These are phyloP conservation scores for Asterochloris erici DNA, from an alignment of 139 green algal species.

Conservation along the genomic window DNA sequence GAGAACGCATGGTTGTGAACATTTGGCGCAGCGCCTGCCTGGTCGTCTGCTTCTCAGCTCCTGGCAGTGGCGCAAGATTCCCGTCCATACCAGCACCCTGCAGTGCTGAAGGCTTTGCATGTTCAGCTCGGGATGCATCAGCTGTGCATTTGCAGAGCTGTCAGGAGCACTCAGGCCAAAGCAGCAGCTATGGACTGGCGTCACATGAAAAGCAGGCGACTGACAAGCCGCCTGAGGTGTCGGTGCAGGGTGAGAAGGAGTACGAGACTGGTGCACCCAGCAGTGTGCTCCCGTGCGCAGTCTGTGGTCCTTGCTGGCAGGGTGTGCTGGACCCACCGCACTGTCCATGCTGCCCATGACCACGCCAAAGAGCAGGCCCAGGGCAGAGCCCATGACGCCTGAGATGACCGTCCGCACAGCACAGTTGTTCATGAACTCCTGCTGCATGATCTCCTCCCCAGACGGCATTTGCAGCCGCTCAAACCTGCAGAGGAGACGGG, in stretches of 20 bases:
- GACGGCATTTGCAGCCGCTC: conserved; percentile 54
- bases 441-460: conserved; percentile 55
- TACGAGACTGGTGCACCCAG: background rate
- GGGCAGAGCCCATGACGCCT: conserved; percentile 63
- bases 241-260: background rate
- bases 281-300: background rate
- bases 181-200: too few species aligned
- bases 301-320: background rate
- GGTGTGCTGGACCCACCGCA: conserved; percentile 10
- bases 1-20: conserved; percentile 27
- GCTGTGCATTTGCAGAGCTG: background rate
- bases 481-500: conserved; percentile 12
- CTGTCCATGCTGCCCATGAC: conserved; percentile 79
- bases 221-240: background rate
- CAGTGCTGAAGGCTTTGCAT: background rate
- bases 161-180: too few species aligned
- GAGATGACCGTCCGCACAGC: conserved; percentile 71
- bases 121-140: background rate
- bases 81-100: conserved; percentile 35
- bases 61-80: conserved; percentile 5
- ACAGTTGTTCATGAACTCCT: conserved; percentile 96
- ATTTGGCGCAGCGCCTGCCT: conserved; percentile 42
- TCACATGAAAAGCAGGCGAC: too few species aligned
- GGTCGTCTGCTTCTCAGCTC: conserved; percentile 39
- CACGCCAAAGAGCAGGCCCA: conserved; percentile 82